Percentiles rank a stretch among this genome's conserved stretches.
These are phyloP conservation scores for Fraxinus quadrangulata DNA, from an alignment of 257 asterid species.

Conservation along the genomic window DNA sequence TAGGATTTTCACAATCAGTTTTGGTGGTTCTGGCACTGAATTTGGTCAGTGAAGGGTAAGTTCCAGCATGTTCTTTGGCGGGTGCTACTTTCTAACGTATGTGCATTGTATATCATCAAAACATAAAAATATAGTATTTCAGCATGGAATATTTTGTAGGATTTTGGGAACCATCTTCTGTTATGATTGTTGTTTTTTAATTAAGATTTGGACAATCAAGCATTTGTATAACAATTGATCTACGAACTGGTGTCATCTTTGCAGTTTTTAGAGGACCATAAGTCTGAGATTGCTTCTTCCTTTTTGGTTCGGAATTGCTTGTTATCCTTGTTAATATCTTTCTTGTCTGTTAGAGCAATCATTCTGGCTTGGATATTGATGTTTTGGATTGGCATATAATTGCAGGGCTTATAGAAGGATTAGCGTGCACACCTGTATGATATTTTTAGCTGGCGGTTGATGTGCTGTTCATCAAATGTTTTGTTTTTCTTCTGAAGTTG, in stretches of 20 bases:
- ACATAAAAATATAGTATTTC: neutral
- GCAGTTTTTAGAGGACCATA: constrained; percentile 5
- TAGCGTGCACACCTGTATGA: constrained; percentile 93
- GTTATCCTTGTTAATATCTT: constrained; percentile 33
- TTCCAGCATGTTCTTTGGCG: constrained; percentile 24
- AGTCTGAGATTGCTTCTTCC: constrained; percentile 11
- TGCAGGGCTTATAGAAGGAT: constrained; percentile 99
- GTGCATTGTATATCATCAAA: neutral
- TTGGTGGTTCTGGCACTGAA: constrained; percentile 80
- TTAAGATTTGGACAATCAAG: neutral
- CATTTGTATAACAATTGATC: neutral
- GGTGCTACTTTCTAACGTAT: constrained; percentile 3
- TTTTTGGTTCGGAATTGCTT: constrained; percentile 32
- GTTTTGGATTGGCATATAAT: constrained; percentile 91
- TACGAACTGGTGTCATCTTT: neutral
- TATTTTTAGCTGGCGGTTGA: constrained; percentile 99
- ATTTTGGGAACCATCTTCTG: neutral
- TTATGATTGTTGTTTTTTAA: neutral
- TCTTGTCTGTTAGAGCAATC: constrained; percentile 42
- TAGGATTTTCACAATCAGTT: constrained; percentile 75
- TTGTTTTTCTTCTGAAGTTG: constrained; percentile 89
- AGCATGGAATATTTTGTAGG: constrained; percentile 11
- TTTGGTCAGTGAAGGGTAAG: constrained; percentile 98
- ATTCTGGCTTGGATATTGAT: constrained; percentile 78
- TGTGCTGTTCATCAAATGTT: constrained; percentile 97